Evolutionary conservation across 768 basidiomycete genomes (phyloP), one percentile per base, ranked within the genome.

Genomic region (Lentinus brumalis): DNA sequence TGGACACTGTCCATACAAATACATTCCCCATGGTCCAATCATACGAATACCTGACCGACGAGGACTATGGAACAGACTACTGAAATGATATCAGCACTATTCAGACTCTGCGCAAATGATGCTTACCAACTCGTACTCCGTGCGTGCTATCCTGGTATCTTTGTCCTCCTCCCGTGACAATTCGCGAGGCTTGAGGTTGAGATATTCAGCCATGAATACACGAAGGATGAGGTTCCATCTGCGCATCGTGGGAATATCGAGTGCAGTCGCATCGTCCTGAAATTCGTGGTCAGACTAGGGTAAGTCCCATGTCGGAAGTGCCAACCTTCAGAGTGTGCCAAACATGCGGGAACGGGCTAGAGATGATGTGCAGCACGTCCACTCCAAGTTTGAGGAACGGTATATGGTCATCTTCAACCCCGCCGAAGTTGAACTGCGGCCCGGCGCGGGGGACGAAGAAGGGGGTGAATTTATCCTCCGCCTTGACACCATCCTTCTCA

Each of bases 401-500:
- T 44, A 94, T 73, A 67, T 99, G 97, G 74, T 99, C 97, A 73
- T 99, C 97, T 42, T 85, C 92, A 62, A 96, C 87, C 66, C 86
- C 83, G 3, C 85, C 86, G 18, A 74, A 70, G 61, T 79, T 81
- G 39, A 70, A 63, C 26, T 77, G 74, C 16, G 59, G 67, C 1
- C 70, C 71, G 1, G 66, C 68, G 50, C 91, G 81, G 44, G 82
- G 76, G 26, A 76, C 67, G 76, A 96, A 95, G 74, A 87, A 96
- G 65, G 88, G 89, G 7, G 61, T 74, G 81, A 82, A 86, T 54
- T 76, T 75, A 4, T 76, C 80, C n/a, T 77, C 69, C 21, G 62
- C 59, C n/a, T 40, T 78, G 73, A 79, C 50, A 66, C 69, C 72
- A 18, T 80, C 77, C 5, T 80, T 74, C 0, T 75, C 78, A 56